A percentile compares a stretch with the other conserved stretches of the same genome.
Evolutionary conservation across 306 rosid species (phyloP).

Genomic region (Herpetospermum pedunculosum): DNA sequence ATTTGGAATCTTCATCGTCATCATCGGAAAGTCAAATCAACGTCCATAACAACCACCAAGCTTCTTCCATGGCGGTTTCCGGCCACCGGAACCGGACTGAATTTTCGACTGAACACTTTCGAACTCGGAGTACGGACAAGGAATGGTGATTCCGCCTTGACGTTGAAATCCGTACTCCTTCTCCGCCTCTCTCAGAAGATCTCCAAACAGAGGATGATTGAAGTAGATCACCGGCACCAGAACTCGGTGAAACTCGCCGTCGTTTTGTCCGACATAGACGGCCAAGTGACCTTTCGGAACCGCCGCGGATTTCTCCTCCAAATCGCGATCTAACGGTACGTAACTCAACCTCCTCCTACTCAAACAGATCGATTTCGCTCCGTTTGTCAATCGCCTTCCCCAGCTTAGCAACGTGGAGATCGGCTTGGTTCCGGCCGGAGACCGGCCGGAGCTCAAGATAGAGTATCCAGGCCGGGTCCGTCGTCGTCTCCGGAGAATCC

Average conservation of each 20-base stretch:
- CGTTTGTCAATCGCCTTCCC: slow-evolving; percentile 38
- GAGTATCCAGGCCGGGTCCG: slow-evolving; percentile 17
- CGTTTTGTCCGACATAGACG: slow-evolving; percentile 72
- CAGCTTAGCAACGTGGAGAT: slow-evolving; percentile 36
- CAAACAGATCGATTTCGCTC: slow-evolving; percentile 38
- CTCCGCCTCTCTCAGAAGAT: slow-evolving; percentile 62
- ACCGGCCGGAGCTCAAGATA: slow-evolving; percentile 2
- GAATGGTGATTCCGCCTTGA: slow-evolving; percentile 78
- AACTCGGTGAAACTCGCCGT: slow-evolving; percentile 59
- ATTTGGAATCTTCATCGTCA: slow-evolving; percentile 1
- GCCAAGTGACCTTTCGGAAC: slow-evolving; percentile 89
- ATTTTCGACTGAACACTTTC: slow-evolving; percentile 67
- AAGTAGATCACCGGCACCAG: slow-evolving; percentile 85
- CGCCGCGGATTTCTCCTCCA: slow-evolving; percentile 1
- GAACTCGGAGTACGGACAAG: slow-evolving; percentile 63
- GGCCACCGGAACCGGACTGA: slow-evolving; percentile 32
- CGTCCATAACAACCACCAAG: slow-evolving; percentile 11
- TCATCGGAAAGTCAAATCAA: slow-evolving; percentile 13
- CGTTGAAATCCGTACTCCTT: slow-evolving; percentile 63
- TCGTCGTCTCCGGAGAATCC: slow-evolving; percentile 23
- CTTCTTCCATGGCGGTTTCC: slow-evolving; percentile 37
- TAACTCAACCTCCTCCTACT: slow-evolving; percentile 29
- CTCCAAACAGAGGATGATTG: slow-evolving; percentile 76
- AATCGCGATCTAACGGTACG: slow-evolving; percentile 25
- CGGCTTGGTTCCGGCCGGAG: slow-evolving; percentile 11